Base-by-base conservation (phyloP, 257 asterid genomes). In the Forsythia viridissima region DNA sequence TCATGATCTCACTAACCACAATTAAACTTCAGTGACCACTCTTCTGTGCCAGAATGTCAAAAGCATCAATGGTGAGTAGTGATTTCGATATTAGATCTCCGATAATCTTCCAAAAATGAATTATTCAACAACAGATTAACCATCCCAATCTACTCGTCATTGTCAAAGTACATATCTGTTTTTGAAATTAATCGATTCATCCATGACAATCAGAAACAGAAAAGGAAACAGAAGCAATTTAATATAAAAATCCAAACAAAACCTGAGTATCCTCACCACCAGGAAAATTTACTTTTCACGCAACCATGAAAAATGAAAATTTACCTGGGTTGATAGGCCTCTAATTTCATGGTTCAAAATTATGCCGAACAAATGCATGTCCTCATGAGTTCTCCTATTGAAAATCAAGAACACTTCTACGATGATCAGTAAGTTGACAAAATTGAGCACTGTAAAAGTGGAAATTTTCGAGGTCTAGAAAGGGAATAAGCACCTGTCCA, bases 261-360 rank as follows among this genome's bases (percentile, higher is more conserved):
- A 55, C 40, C 41, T 37, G 46, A 3, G 43, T 72, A 5, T 72
- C 43, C 16, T 40, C 43, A 18, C 30, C 15, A 37, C 30, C 15
- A 37, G 55, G 43, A 13, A 82, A 71, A 73, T 42, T 39, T 9
- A 13, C 65, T 75, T 72, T 52, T 72, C 21, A 76, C 57, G 71
- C 20, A 44, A 69, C 52, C 69, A 11, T 44, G 41, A 43, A 61
- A 63, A 66, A 11, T 44, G 41, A 43, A 61, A 63, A 66, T 68
- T 76, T 65, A 86, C 90, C 90, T 87, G 85, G 42, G 86, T 68
- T 72, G 91, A 87, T 68, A 87, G 86, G 41, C 87, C 83, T 81
- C 75, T 85, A 38, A 87, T 87, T 77, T 87, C 91, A 40, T 81
- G 91, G 80, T 87, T 85, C 78, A 87, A 81, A 72, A 87, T 83